A percentile compares a stretch with the other conserved stretches of the same genome.
These are phyloP conservation scores for Pseudogymnoascus sp. DNA, from an alignment of 2,329 filamentous ascomycete genomes.

Conservation along the genomic window DNA sequence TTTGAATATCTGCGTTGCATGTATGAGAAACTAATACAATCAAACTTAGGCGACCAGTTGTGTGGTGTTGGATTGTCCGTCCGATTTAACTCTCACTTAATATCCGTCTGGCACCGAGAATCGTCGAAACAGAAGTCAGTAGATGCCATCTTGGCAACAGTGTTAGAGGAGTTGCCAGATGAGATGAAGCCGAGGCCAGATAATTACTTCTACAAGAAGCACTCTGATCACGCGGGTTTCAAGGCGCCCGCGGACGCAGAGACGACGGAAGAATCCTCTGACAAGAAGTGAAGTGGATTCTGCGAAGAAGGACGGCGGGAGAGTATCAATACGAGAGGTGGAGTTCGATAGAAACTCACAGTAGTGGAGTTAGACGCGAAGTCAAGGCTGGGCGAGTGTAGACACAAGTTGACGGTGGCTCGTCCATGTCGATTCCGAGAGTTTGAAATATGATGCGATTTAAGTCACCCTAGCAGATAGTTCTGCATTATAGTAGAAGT, in stretches of 20 bases:
- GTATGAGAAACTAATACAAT: neutral
- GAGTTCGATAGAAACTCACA: conserved; percentile 20
- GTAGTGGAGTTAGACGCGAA: conserved; percentile 2
- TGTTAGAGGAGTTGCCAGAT: conserved; percentile 65
- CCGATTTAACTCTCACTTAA: conserved; percentile 80
- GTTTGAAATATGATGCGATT: conserved; percentile 1
- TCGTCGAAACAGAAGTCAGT: conserved; percentile 72
- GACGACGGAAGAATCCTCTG: conserved; percentile 18
- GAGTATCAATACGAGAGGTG: conserved; percentile 16
- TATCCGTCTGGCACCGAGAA: conserved; percentile 91
- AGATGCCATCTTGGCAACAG: conserved; percentile 63
- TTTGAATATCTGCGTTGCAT: neutral
- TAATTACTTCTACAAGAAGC: conserved; percentile 80
- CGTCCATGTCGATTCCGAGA: conserved; percentile 12
- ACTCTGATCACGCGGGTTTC: conserved; percentile 81
- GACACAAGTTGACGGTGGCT: neutral
- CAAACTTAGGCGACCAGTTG: conserved; percentile 64
- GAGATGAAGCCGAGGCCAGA: conserved; percentile 66
- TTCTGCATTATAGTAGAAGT: conserved; percentile 1
- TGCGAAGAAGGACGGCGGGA: neutral
- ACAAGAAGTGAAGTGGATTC: conserved; percentile 9
- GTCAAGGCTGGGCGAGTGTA: neutral
- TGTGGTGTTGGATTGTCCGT: conserved; percentile 84
- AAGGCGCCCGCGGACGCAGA: conserved; percentile 42
- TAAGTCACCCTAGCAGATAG: neutral